A percentile compares a stretch with the other conserved stretches of the same genome.
Evolutionary conservation across 108 stramenopile species (phyloP).

Genomic region (Aurantiochytrium sp.): DNA sequence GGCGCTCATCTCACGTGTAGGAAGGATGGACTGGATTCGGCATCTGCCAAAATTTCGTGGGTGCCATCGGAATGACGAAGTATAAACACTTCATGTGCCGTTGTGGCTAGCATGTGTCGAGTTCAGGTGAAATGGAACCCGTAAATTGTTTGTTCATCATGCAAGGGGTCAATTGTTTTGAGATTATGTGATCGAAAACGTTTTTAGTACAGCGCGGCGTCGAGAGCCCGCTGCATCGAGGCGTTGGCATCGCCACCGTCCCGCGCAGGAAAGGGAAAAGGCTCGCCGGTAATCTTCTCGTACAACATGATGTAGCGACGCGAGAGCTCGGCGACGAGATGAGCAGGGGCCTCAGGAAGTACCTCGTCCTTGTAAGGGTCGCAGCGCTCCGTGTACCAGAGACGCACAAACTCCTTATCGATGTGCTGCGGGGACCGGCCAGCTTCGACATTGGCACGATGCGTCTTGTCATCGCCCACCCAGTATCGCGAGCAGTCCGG

Average conservation of each 20-base stretch:
- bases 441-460: slow-evolving; percentile 63
- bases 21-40: too few species aligned
- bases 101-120: too few species aligned
- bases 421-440: slow-evolving; percentile 95
- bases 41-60: too few species aligned
- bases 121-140: too few species aligned
- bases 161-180: not conserved
- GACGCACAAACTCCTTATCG: slow-evolving; percentile 94
- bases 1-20: too few species aligned
- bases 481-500: slow-evolving; percentile 97
- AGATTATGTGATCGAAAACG: not conserved
- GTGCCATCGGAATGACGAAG: too few species aligned
- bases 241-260: slow-evolving; percentile 41
- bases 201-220: not conserved
- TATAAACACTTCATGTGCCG: too few species aligned
- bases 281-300: slow-evolving; percentile 87
- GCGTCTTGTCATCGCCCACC: slow-evolving; percentile 67
- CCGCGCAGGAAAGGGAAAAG: slow-evolving; percentile 56
- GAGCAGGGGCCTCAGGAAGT: slow-evolving; percentile 85
- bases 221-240: not conserved
- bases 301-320: slow-evolving; percentile 86
- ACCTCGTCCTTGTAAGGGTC: slow-evolving; percentile 89
- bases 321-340: slow-evolving; percentile 84
- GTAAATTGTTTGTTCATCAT: not conserved
- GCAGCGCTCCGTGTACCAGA: slow-evolving; percentile 90